Evolutionary conservation across 495 filamentous ascomycete species (phyloP), one percentile per base, ranked within the genome.

Genomic region (Penicillium cinerascens): DNA sequence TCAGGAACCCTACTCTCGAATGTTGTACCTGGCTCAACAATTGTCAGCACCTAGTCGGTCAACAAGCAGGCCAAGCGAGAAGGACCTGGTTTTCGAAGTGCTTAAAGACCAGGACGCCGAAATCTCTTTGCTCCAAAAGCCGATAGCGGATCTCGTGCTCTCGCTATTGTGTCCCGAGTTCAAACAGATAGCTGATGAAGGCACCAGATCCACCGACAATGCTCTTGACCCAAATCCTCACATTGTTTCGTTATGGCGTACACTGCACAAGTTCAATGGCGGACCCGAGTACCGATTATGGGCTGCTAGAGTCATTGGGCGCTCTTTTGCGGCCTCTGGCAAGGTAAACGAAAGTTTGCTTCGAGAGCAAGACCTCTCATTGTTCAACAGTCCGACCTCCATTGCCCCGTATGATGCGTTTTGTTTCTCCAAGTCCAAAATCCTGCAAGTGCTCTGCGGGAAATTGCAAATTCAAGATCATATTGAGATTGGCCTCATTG

Each of bases 301-400:
- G 93, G 87, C 87, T 36, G 91, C 86, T 6, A 80, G 84, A 47
- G 86, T 91, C 15, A 75, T 98, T 20, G 93, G 93, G 17, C 81
- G 89, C 58, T 85, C 89, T 0, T 97, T 91, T 69, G 84, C 87
- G 40, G 78, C 87, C 4, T 87, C 83, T 43, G 89, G 89, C 16
- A 71, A 81, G 51, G 78, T 88, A 23, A 58, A 61, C 42, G 65
- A 76, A 36, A 54, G 58, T 10, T 53, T 78, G 11, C 44, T 71
- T 20, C 71, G 72, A 41, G 76, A 78, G 44, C 73, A 75, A 35
- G 67, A 71, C 20, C 55, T 61, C 7, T 55, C 46, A 2, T 35
- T 71, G 0, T 73, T 73, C 21, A 36, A 61, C 10, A 16, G 16
- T 5, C 33, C 44, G 3, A 44, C 46, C 2, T 42, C 33, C 8